Evolutionary conservation across 306 rosid species (phyloP), one percentile per base, ranked within the genome.

Genomic region (Cucumis hystrix): DNA sequence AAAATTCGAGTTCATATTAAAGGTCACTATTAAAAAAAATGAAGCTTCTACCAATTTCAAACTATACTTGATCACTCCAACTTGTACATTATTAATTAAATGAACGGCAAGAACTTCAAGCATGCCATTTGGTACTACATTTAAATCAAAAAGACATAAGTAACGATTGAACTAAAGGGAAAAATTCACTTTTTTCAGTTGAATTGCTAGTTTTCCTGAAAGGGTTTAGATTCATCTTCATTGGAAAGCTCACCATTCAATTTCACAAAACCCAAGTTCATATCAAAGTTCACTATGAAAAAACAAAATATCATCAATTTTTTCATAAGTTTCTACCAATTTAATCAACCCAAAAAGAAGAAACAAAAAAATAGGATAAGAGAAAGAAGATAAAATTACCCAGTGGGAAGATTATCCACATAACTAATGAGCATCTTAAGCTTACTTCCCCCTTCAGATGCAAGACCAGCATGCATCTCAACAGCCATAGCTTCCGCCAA

Each of bases 381-480:
- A 47, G 5, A 58, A 35, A 64, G 3, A 35, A 63, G 56, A 47
- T 7, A 15, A n/a, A 14, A 30, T 35, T 78, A 96, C 99, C 99
- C 99, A 37, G 96, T 85, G 72, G 99, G 99, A 54, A 92, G 98
- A 77, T 96, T 92, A 66, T 96, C 96, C 1, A 96, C 99, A 81
- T 74, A 91, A 84, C 92, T 86, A 79, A 96, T 96, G 79, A 96
- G 79, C 99, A 96, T 96, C 97, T 96, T 92, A 79, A 96, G 92
- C 84, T 89, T 92, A 88, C 94, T 91, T 23, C 91, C 97, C 49
- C 98, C 99, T 61, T 96, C 98, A 33, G 96, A 91, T 21, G 97
- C 99, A 47, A 96, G 98, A 41, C 99, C 99, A 0, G 93, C 97
- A 79, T 91, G 91, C 99, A 96, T 96, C 91, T 96, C 99, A 35